These are phyloP conservation scores for Spergularia azorica DNA, from an alignment of 179 eudicot genomes.

Conservation along the genomic window DNA sequence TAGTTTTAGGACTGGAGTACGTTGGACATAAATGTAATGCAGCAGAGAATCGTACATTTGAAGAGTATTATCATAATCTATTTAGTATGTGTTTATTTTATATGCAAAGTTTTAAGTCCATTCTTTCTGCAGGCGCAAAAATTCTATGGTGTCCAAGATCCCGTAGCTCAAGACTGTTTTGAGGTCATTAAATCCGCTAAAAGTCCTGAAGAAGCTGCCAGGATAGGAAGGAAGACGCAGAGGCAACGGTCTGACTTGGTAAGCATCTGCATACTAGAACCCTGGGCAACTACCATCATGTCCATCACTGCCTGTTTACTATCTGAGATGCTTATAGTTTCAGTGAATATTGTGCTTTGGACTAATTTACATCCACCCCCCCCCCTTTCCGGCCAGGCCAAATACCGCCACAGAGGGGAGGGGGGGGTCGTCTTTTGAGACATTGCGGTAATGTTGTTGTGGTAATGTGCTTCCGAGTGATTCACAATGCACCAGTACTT, in stretches of 20 bases:
- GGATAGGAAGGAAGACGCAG: conserved; percentile 82
- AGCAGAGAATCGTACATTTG: not conserved
- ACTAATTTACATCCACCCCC: too few relatives aligned
- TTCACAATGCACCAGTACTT: not conserved
- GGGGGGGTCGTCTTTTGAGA: too few relatives aligned
- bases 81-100: not conserved
- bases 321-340: not conserved
- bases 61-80: not conserved
- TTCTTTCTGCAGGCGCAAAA: conserved; percentile 68
- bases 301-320: not conserved
- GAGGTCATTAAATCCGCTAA: conserved; percentile 68
- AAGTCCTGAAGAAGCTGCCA: conserved; percentile 99
- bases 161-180: conserved; percentile 61
- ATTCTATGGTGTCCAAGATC: conserved; percentile 70
- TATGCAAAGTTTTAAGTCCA: not conserved
- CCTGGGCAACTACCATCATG: too few relatives aligned
- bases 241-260: conserved; percentile 83
- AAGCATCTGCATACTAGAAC: conserved; percentile 26
- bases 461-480: too few relatives aligned
- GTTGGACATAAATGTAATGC: not conserved
- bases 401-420: too few relatives aligned
- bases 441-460: too few relatives aligned
- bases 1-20: not conserved
- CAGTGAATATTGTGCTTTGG: too few relatives aligned
- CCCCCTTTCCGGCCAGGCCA: too few relatives aligned